phyloP scores from a whole-genome alignment of 2,329 filamentous ascomycete genomes.

The Bimuria novae-zelandiae region DNA sequence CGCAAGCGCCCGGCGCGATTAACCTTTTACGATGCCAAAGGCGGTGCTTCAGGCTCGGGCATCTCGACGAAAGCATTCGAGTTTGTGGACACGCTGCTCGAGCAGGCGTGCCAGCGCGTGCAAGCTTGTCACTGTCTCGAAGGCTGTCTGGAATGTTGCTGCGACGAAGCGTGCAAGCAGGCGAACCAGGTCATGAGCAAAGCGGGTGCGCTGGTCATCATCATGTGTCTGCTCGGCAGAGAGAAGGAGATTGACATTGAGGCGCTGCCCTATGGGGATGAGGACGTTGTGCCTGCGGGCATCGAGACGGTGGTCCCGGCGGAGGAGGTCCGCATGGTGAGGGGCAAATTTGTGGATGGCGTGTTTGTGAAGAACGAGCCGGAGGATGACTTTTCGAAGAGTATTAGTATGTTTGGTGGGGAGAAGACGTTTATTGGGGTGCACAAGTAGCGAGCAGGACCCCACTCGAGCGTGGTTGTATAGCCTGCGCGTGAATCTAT shows the following conservation, averaged over 20 bases:
- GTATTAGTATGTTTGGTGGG: constrained; percentile 39
- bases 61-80: constrained; percentile 95
- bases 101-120: constrained; percentile 76
- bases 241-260: constrained; percentile 81
- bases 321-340: constrained; percentile 62
- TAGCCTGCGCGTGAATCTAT: too few species aligned
- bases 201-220: constrained; percentile 78
- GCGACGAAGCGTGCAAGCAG: constrained; percentile 81
- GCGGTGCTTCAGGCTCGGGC: constrained; percentile 79
- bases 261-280: constrained; percentile 81
- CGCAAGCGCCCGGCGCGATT: constrained; percentile 85
- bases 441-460: constrained; percentile 20
- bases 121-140: constrained; percentile 75
- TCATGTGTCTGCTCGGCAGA: constrained; percentile 74
- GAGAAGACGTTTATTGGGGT: constrained; percentile 43
- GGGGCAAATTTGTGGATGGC: constrained; percentile 44
- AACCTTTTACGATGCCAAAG: constrained; percentile 95
- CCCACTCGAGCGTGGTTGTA: too few species aligned
- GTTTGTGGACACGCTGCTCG: constrained; percentile 78
- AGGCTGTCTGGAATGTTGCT: constrained; percentile 90
- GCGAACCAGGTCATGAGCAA: constrained; percentile 94
- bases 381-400: constrained; percentile 36
- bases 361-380: constrained; percentile 47
- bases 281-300: constrained; percentile 68
- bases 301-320: constrained; percentile 84